Evolutionary conservation across 768 basidiomycete genomes (phyloP).

Genomic region (Lactarius tabidus): DNA sequence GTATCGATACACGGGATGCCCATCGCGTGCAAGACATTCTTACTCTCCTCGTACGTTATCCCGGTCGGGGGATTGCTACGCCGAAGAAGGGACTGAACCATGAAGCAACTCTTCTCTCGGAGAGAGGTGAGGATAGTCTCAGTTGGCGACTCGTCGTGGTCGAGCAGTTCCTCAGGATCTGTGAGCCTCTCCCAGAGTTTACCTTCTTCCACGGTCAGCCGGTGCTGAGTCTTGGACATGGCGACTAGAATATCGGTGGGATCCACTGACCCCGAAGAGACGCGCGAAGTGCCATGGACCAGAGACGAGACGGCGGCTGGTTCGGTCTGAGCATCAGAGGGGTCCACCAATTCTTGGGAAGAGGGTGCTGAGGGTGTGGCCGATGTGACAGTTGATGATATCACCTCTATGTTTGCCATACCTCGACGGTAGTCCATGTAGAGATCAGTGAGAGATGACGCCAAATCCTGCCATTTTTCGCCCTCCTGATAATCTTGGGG

Average conservation of each 20-base stretch:
- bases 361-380: constrained; percentile 7
- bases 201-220: constrained; percentile 30
- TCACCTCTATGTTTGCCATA: constrained; percentile 41
- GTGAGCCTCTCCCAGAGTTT: constrained; percentile 28
- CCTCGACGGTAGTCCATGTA: constrained; percentile 44
- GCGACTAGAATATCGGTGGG: constrained; percentile 12
- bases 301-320: constrained; percentile 4
- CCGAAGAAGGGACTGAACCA: constrained; percentile 63
- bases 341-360: neutral
- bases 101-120: constrained; percentile 46
- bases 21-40: constrained; percentile 67
- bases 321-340: constrained; percentile 3
- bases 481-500: constrained; percentile 11
- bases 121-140: constrained; percentile 34
- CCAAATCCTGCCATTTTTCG: constrained; percentile 8
- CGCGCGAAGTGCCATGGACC: neutral
- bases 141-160: constrained; percentile 27
- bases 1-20: constrained; percentile 77
- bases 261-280: neutral
- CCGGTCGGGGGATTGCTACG: constrained; percentile 58
- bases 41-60: constrained; percentile 66
- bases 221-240: constrained; percentile 30
- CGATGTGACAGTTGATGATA: constrained; percentile 34
- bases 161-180: neutral
- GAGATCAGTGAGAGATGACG: constrained; percentile 14